These are phyloP conservation scores for Xylaria sp. DNA, from an alignment of 2,329 filamentous ascomycete genomes.

Conservation along the genomic window DNA sequence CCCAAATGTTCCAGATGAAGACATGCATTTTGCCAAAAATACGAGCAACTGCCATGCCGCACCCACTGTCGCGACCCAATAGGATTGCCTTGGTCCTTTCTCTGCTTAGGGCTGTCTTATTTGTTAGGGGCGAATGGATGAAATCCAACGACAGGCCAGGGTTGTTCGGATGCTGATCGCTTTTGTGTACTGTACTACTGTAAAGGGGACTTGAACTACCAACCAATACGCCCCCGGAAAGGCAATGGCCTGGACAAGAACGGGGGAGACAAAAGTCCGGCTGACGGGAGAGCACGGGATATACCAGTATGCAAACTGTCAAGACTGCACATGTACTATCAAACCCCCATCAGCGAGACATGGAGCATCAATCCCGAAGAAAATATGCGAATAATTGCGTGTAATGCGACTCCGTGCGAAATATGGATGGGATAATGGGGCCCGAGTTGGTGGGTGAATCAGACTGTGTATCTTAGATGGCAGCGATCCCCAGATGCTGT, in stretches of 20 bases:
- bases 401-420: conserved; percentile 10
- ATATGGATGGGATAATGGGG: neutral
- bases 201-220: conserved; percentile 6
- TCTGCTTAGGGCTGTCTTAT: conserved; percentile 1
- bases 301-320: conserved; percentile 4
- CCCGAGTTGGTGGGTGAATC: conserved; percentile 15
- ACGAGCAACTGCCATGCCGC: conserved; percentile 21
- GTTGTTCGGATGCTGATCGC: conserved; percentile 14
- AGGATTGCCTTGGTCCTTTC: neutral
- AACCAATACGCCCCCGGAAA: conserved; percentile 15
- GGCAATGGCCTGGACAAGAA: conserved; percentile 2
- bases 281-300: conserved; percentile 16
- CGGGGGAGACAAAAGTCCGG: conserved; percentile 17
- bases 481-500: neutral
- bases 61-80: conserved; percentile 24
- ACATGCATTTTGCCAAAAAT: conserved; percentile 27
- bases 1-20: conserved; percentile 7
- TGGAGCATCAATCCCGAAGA: conserved; percentile 1
- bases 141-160: conserved; percentile 18
- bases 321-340: neutral
- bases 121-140: conserved; percentile 23
- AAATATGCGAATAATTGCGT: conserved; percentile 3
- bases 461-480: conserved; percentile 5
- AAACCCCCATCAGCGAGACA: neutral
- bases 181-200: conserved; percentile 2